Conservation (phyloP, 768 basidiomycete genomes). For the Tulasnella sp. region DNA sequence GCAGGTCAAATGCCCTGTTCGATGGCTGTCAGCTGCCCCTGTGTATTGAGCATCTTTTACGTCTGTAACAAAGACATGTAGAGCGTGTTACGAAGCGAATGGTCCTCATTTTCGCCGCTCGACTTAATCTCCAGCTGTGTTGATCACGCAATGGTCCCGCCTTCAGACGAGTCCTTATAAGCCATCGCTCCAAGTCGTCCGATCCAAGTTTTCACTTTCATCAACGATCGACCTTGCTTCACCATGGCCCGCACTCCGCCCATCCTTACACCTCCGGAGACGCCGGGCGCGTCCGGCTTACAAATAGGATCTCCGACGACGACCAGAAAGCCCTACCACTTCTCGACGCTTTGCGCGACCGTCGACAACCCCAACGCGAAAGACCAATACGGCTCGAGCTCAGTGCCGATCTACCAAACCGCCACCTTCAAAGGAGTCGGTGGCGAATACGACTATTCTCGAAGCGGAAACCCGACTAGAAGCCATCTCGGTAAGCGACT, state of each 20-base stretch:
- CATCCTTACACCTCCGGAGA: slow-evolving; percentile 11
- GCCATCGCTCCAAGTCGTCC: not conserved
- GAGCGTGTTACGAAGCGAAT: not conserved
- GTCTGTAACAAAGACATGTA: not conserved
- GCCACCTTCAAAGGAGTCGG: slow-evolving; percentile 93
- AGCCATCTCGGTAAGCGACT: slow-evolving; percentile 69
- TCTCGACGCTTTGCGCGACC: slow-evolving; percentile 83
- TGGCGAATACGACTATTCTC: slow-evolving; percentile 84
- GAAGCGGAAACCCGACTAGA: slow-evolving; percentile 94
- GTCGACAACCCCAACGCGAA: slow-evolving; percentile 86
- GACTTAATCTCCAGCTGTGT: not conserved
- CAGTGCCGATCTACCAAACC: slow-evolving; percentile 96
- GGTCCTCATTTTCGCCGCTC: not conserved
- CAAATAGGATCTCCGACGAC: not conserved
- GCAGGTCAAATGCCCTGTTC: not conserved
- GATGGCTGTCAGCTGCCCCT: not conserved
- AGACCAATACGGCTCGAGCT: slow-evolving; percentile 90
- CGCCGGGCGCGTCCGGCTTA: slow-evolving; percentile 2
- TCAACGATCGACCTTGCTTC: not conserved
- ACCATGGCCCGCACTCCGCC: not conserved
- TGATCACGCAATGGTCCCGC: not conserved
- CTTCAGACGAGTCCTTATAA: not conserved
- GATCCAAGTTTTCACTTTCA: not conserved
- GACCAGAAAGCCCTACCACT: slow-evolving; percentile 47
- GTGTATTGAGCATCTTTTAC: not conserved